Evolutionary conservation across 108 stramenopile genomes (phyloP).

Genomic region (Cyclotella distinguenda): DNA sequence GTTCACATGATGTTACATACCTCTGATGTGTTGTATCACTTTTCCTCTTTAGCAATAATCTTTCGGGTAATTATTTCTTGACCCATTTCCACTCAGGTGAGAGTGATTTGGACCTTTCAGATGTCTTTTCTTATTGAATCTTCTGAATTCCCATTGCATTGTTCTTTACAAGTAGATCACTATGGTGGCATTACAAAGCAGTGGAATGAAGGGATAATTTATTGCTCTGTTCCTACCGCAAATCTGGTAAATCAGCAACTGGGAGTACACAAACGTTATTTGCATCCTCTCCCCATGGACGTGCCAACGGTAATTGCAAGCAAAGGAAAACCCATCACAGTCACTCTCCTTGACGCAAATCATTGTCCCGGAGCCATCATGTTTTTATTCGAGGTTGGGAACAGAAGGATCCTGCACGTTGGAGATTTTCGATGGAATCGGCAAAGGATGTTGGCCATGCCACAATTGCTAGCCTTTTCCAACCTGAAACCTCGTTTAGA

Average conservation of each 20-base stretch:
- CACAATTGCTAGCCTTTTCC: conserved; percentile 44
- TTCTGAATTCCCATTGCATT: background rate
- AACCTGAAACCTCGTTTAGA: conserved; percentile 43
- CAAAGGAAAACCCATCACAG: conserved; percentile 49
- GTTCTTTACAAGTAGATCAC: no score
- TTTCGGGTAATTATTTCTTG: conserved; percentile 83
- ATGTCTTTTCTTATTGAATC: background rate
- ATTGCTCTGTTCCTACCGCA: conserved; percentile 47
- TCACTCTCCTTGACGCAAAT: conserved; percentile 70
- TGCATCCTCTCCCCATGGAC: conserved; percentile 76
- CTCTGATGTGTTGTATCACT: background rate
- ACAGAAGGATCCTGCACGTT: conserved; percentile 55
- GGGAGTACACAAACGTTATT: conserved; percentile 40
- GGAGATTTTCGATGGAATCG: conserved; percentile 67
- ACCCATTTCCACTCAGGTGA: conserved; percentile 80
- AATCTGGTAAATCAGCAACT: conserved; percentile 50
- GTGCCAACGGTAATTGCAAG: conserved; percentile 57
- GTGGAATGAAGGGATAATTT: conserved; percentile 75
- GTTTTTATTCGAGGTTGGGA: conserved; percentile 84
- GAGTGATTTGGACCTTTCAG: conserved; percentile 9
- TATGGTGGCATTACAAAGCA: conserved; percentile 58
- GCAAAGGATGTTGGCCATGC: conserved; percentile 40
- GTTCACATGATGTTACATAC: background rate
- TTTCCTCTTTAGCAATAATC: conserved; percentile 24
- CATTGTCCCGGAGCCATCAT: conserved; percentile 90